Evolutionary conservation across 176 grass and related monocot genomes (phyloP).

Genomic region (Eleusine coracana): DNA sequence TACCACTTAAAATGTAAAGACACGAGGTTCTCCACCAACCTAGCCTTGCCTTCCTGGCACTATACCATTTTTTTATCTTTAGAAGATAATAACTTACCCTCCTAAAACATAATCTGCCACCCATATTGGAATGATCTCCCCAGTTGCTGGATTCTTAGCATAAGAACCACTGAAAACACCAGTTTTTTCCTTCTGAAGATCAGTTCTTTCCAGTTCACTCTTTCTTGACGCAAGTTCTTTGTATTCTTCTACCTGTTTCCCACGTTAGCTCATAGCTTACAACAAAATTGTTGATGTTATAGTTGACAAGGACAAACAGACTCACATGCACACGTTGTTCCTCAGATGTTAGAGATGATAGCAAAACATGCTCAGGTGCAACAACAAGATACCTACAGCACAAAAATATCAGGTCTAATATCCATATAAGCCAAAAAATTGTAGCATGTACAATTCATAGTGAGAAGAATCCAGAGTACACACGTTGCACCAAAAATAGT

Average conservation of each 20-base stretch:
- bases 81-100: slow-evolving; percentile 60
- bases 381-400: slow-evolving; percentile 88
- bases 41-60: slow-evolving; percentile 4
- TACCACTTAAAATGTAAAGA: slow-evolving; percentile 12
- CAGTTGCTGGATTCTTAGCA: slow-evolving; percentile 89
- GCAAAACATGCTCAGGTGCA: slow-evolving; percentile 75
- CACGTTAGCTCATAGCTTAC: slow-evolving; percentile 34
- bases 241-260: slow-evolving; percentile 79
- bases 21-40: background rate
- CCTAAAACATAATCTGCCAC: slow-evolving; percentile 98
- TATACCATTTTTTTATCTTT: background rate
- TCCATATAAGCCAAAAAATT: slow-evolving; percentile 17
- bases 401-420: background rate
- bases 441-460: background rate
- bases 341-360: slow-evolving; percentile 72
- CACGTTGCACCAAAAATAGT: slow-evolving; percentile 96
- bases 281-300: slow-evolving; percentile 9
- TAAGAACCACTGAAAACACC: slow-evolving; percentile 97
- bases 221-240: slow-evolving; percentile 73
- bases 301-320: slow-evolving; percentile 39
- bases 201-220: slow-evolving; percentile 98
- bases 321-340: slow-evolving; percentile 65
- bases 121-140: slow-evolving; percentile 95
- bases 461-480: slow-evolving; percentile 33
- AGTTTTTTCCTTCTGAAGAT: slow-evolving; percentile 97